Percentiles rank a stretch among this genome's conserved stretches.
Evolutionary conservation across 805 yeast genomes (phyloP).

Genomic region (Cyberlindnera euphorbiae): DNA sequence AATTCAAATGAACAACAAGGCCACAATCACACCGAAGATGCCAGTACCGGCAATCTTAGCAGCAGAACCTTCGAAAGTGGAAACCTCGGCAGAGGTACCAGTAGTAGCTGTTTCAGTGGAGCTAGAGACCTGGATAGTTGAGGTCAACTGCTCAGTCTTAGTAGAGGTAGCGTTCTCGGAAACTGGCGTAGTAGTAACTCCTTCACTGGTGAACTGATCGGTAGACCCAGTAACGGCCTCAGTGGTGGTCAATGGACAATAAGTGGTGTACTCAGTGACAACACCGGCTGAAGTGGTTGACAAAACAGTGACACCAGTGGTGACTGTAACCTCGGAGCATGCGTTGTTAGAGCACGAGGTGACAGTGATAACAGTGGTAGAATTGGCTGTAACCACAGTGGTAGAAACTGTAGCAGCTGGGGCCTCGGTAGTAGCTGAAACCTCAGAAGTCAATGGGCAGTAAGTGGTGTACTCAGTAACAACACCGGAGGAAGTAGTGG

Average conservation of each 20-base stretch:
- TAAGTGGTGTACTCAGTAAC: constrained; percentile 30
- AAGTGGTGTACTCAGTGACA: constrained; percentile 29
- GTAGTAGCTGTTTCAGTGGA: too few relatives aligned
- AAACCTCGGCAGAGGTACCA: constrained; percentile 11
- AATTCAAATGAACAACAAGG: constrained; percentile 2
- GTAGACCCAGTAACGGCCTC: constrained; percentile 20
- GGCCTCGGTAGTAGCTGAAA: constrained; percentile 15
- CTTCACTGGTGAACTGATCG: too few relatives aligned
- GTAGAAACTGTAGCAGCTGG: constrained; percentile 26
- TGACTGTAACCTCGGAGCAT: constrained; percentile 3
- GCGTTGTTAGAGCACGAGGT: constrained; percentile 1
- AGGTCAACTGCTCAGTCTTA: constrained; percentile 1
- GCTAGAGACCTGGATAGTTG: constrained; percentile 4
- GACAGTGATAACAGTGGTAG: constrained; percentile 12
- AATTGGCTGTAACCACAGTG: constrained; percentile 8
- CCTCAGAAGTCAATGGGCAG: constrained; percentile 9
- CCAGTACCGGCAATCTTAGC: neutral
- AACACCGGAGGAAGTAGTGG: constrained; percentile 21
- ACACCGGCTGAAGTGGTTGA: constrained; percentile 20
- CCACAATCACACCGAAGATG: neutral
- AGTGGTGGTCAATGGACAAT: constrained; percentile 9
- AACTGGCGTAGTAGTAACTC: constrained; percentile 12
- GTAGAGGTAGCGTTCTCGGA: constrained; percentile 5
- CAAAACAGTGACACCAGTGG: constrained; percentile 13
- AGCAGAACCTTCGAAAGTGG: constrained; percentile 2